Evolutionary conservation across 1,284 basidiomycete genomes (phyloP).

Genomic region (Sporisorium reilianum): DNA sequence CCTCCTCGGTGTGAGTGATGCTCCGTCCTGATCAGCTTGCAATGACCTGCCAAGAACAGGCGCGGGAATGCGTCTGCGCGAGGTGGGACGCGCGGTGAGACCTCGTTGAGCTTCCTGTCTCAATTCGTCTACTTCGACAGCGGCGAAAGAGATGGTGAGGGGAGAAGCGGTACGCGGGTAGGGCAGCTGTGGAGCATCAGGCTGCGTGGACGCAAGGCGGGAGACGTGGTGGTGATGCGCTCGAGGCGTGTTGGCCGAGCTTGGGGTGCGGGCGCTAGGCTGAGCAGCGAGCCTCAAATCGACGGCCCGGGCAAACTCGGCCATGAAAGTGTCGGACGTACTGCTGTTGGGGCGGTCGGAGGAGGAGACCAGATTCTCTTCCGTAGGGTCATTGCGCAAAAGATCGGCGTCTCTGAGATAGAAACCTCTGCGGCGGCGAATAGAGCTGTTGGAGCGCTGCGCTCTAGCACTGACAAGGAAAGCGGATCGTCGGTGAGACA

Average conservation of each 20-base stretch:
- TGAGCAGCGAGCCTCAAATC: constrained; percentile 29
- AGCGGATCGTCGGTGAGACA: constrained; percentile 6
- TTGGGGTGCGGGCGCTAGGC: not conserved
- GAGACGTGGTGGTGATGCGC: not conserved
- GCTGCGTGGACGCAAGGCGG: not conserved
- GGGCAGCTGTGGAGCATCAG: constrained; percentile 30
- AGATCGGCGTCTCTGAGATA: constrained; percentile 21
- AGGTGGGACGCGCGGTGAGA: not conserved
- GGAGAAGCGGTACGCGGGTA: constrained; percentile 38
- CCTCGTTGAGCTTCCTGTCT: constrained; percentile 3
- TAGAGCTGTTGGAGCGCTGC: constrained; percentile 13
- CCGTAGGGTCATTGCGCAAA: constrained; percentile 2
- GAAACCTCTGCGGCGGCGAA: constrained; percentile 34
- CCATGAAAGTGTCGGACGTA: constrained; percentile 25
- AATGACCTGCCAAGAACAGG: not conserved
- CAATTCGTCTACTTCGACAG: constrained; percentile 4
- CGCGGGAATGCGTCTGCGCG: constrained; percentile 5
- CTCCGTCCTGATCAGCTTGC: not conserved
- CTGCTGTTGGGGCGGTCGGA: constrained; percentile 8
- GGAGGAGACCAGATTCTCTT: not conserved
- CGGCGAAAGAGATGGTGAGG: constrained; percentile 22
- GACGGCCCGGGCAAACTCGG: constrained; percentile 32
- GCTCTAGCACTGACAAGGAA: constrained; percentile 12
- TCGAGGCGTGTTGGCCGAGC: not conserved
- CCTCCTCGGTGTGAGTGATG: not conserved